Evolutionary conservation across 164 flowering plant species (phyloP).

Genomic region (Brasenia schreberi): DNA sequence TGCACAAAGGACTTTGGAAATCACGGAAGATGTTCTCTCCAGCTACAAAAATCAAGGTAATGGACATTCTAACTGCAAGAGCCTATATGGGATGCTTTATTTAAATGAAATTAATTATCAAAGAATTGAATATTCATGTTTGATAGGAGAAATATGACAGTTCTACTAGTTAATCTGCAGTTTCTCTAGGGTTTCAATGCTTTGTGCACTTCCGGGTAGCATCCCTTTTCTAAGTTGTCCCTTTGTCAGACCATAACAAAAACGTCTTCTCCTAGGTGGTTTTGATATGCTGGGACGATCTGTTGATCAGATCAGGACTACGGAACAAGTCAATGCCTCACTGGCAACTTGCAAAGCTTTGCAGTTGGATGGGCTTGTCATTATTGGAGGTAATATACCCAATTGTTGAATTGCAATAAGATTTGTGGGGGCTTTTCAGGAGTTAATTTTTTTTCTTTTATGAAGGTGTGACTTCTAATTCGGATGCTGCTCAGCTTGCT

Average conservation of each 20-base stretch:
- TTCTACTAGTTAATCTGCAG: too few species aligned
- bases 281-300: conserved; percentile 95
- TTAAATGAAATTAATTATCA: too few species aligned
- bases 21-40: conserved; percentile 68
- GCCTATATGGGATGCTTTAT: too few species aligned
- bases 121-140: too few species aligned
- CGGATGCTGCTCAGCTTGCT: conserved; percentile 98
- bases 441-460: background rate
- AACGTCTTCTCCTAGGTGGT: conserved; percentile 52
- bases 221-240: too few species aligned
- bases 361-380: conserved; percentile 89
- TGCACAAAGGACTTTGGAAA: conserved; percentile 83
- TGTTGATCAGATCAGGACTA: conserved; percentile 90
- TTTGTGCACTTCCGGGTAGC: too few species aligned
- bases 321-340: conserved; percentile 97
- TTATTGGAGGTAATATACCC: conserved; percentile 65
- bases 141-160: too few species aligned
- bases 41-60: conserved; percentile 94
- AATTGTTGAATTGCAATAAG: background rate
- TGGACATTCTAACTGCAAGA: too few species aligned
- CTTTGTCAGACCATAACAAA: too few species aligned
- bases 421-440: background rate
- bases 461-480: conserved; percentile 94
- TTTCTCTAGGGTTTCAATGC: too few species aligned
- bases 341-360: conserved; percentile 64